phyloP scores from a whole-genome alignment of 495 filamentous ascomycete species.

The Talaromyces liani region DNA sequence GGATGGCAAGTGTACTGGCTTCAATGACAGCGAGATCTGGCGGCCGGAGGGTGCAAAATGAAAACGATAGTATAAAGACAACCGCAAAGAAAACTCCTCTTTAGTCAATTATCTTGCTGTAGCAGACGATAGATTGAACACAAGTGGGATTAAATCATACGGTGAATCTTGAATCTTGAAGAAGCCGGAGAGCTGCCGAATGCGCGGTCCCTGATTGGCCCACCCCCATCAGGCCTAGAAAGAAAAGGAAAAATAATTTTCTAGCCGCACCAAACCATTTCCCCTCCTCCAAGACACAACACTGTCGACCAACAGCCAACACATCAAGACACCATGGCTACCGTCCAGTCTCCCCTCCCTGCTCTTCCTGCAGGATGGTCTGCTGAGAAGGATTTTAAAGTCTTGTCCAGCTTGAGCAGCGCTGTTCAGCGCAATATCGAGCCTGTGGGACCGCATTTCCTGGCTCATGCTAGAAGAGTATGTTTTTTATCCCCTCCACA shows the following conservation, averaged over 20 bases:
- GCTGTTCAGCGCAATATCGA: slow-evolving; percentile 80
- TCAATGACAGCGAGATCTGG: not conserved
- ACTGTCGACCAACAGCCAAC: not conserved
- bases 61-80: not conserved
- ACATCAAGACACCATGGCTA: slow-evolving; percentile 33
- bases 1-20: not conserved
- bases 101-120: not conserved
- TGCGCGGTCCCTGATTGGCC: slow-evolving; percentile 25
- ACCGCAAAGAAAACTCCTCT: not conserved
- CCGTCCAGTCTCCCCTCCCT: slow-evolving; percentile 55
- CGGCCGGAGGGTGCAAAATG: not conserved
- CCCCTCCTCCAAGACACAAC: slow-evolving; percentile 9
- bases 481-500: slow-evolving; percentile 10
- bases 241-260: slow-evolving; percentile 28
- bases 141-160: not conserved
- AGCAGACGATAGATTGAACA: not conserved
- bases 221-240: not conserved
- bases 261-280: slow-evolving; percentile 9
- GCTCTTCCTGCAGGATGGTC: slow-evolving; percentile 74
- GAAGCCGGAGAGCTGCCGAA: slow-evolving; percentile 18
- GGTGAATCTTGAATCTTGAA: not conserved
- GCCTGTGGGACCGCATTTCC: slow-evolving; percentile 94
- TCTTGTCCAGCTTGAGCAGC: slow-evolving; percentile 58
- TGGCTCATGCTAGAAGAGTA: slow-evolving; percentile 92
- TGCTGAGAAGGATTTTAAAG: slow-evolving; percentile 86